phyloP scores from a whole-genome alignment of 768 basidiomycete species.

The Suillus clintonianus region DNA sequence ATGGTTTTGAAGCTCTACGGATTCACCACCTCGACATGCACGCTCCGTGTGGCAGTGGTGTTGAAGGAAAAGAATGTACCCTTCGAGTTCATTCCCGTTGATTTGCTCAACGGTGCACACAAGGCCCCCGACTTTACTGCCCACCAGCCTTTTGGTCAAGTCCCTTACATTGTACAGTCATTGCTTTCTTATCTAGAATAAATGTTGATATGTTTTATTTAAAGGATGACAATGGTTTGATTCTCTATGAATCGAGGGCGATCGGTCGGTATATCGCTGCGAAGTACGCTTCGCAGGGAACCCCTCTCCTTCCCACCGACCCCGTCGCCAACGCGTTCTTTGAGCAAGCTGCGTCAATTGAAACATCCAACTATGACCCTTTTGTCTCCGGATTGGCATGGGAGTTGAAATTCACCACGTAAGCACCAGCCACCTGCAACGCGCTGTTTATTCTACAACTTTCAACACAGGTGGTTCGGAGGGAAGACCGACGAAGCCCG shows the following conservation, averaged over 20 bases:
- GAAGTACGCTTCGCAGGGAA: slow-evolving; percentile 40
- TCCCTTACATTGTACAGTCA: slow-evolving; percentile 35
- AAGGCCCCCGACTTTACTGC: slow-evolving; percentile 46
- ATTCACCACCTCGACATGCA: slow-evolving; percentile 42
- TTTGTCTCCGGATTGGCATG: slow-evolving; percentile 39
- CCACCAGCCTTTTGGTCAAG: slow-evolving; percentile 58
- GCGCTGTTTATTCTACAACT: background rate
- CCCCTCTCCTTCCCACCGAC: slow-evolving; percentile 38
- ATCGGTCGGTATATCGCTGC: slow-evolving; percentile 42
- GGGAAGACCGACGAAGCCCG: slow-evolving; percentile 32
- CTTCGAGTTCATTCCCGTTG: slow-evolving; percentile 49
- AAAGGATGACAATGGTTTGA: slow-evolving; percentile 41
- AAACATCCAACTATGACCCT: slow-evolving; percentile 52
- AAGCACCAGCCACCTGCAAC: slow-evolving; percentile 11
- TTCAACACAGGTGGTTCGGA: slow-evolving; percentile 18
- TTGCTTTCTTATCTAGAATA: background rate
- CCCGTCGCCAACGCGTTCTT: slow-evolving; percentile 42
- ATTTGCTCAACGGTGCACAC: slow-evolving; percentile 44
- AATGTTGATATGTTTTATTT: background rate
- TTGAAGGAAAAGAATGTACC: slow-evolving; percentile 57
- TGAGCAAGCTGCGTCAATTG: slow-evolving; percentile 54
- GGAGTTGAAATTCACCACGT: slow-evolving; percentile 53
- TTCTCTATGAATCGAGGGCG: slow-evolving; percentile 44
- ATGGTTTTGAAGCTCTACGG: slow-evolving; percentile 26
- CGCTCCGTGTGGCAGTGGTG: slow-evolving; percentile 50